These are phyloP conservation scores for Wallemia hederae DNA, from an alignment of 1,284 basidiomycete species.

Conservation along the genomic window DNA sequence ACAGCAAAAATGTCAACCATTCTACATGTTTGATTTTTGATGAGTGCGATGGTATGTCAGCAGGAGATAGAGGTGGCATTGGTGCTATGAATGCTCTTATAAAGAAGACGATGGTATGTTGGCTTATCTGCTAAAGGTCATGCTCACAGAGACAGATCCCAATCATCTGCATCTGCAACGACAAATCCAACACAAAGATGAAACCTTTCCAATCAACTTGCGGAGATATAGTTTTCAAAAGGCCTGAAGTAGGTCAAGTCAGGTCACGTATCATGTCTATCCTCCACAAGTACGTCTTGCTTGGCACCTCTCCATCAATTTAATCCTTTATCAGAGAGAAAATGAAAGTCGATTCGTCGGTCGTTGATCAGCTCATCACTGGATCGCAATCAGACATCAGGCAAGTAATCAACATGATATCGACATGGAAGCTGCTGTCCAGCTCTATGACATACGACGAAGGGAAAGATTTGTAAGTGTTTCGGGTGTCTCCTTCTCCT, in stretches of 20 bases:
- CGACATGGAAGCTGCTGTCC: conserved; percentile 66
- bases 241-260: conserved; percentile 40
- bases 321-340: conserved; percentile 35
- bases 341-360: conserved; percentile 64
- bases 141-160: conserved; percentile 33
- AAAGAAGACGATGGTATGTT: conserved; percentile 55
- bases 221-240: conserved; percentile 43
- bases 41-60: conserved; percentile 97
- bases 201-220: conserved; percentile 53
- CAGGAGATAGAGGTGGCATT: conserved; percentile 82
- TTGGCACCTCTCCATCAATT: neutral
- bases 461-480: conserved; percentile 48
- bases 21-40: conserved; percentile 64
- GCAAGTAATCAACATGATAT: conserved; percentile 89
- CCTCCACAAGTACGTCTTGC: conserved; percentile 37
- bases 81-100: conserved; percentile 75
- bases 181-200: conserved; percentile 56
- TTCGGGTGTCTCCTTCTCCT: conserved; percentile 1
- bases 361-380: conserved; percentile 65
- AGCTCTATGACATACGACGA: conserved; percentile 63
- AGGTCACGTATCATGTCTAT: conserved; percentile 70
- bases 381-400: conserved; percentile 85
- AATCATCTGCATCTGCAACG: conserved; percentile 94
- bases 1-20: neutral
- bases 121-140: neutral